Evolutionary conservation across 768 basidiomycete species (phyloP), one percentile per base, ranked within the genome.

Genomic region (Ramaria rubella): DNA sequence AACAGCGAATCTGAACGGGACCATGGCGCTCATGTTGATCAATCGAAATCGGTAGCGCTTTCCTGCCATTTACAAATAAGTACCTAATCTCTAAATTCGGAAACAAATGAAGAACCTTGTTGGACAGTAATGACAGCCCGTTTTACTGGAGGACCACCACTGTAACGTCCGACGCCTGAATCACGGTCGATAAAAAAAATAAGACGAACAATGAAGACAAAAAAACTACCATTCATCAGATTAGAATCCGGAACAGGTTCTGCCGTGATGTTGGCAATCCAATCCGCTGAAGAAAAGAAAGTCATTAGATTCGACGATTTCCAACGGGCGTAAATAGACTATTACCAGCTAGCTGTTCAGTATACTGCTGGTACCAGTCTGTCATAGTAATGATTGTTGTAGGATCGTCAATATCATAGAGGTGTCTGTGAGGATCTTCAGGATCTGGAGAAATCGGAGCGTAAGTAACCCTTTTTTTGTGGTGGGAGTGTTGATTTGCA

Each of bases 351-450:
- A 56, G 29, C 27, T 49, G 27, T 33, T 56, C 55, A 14, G 33
- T 34, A 45, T 56, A 51, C 5, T 54, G 21, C n/a, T 67, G 67
- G 8, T 67, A 76, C 77, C 78, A 79, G 60, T 79, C 78, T 1
- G 74, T 70, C 17, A 79, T 64, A 1, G 75, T 76, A 58, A 79
- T 76, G 31, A 81, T 62, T 8, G 80, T 81, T 15, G 67, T 63
- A 65, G 78, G 78, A 57, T 70, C 60, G 52, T 71, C 70, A 43
- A 71, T 53, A 49, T 67, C 70, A 51, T 74, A 75, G 50, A 68
- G 58, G 33, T 58, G 24, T 17, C 17, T 29, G 38, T 56, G 55
- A 19, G 55, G 55, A 45, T 56, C 55, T n/a, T 46, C 3, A 5
- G 55, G 55, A 33, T 56, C 55, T 56, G 52, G n/a, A 17, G 43